phyloP scores from a whole-genome alignment of 2,329 filamentous ascomycete species.

The Cadophora gregata region DNA sequence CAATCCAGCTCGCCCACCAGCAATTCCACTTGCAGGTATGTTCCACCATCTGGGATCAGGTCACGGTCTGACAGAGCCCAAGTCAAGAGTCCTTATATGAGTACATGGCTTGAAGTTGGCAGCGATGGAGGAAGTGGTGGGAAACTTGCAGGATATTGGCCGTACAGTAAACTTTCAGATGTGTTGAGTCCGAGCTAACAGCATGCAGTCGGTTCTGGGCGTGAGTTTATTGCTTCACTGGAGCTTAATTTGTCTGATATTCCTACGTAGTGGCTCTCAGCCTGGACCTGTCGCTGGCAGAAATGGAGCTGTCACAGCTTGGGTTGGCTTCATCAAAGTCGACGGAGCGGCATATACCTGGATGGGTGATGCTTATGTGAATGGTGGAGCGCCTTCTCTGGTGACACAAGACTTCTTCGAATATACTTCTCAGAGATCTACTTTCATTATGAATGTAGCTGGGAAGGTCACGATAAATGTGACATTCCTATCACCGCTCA shows the following conservation, averaged over 20 bases:
- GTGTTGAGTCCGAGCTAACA: slow-evolving; percentile 25
- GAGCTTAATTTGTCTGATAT: background rate
- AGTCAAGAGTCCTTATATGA: slow-evolving; percentile 75
- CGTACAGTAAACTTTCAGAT: slow-evolving; percentile 23
- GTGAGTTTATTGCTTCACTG: slow-evolving; percentile 28
- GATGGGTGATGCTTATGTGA: slow-evolving; percentile 62
- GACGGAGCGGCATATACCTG: slow-evolving; percentile 64
- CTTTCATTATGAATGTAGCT: slow-evolving; percentile 70
- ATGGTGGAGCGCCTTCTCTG: slow-evolving; percentile 49
- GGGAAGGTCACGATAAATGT: slow-evolving; percentile 68
- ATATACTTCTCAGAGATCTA: slow-evolving; percentile 75
- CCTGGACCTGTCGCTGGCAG: slow-evolving; percentile 34
- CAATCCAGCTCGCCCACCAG: slow-evolving; percentile 67
- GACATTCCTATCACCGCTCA: slow-evolving; percentile 76
- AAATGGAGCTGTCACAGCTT: slow-evolving; percentile 63
- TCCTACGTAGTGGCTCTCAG: slow-evolving; percentile 34
- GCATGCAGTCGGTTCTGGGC: slow-evolving; percentile 41
- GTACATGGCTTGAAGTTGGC: slow-evolving; percentile 72
- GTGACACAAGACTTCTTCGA: slow-evolving; percentile 68
- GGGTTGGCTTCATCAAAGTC: slow-evolving; percentile 74
- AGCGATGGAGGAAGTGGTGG: slow-evolving; percentile 67
- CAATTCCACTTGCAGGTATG: slow-evolving; percentile 68
- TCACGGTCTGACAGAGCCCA: background rate
- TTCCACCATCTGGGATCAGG: background rate
- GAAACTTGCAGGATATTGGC: slow-evolving; percentile 62